Percentiles rank a stretch among this genome's conserved stretches.
Conservation (phyloP, 306 rosid genomes). For the Biancaea sappan region DNA sequence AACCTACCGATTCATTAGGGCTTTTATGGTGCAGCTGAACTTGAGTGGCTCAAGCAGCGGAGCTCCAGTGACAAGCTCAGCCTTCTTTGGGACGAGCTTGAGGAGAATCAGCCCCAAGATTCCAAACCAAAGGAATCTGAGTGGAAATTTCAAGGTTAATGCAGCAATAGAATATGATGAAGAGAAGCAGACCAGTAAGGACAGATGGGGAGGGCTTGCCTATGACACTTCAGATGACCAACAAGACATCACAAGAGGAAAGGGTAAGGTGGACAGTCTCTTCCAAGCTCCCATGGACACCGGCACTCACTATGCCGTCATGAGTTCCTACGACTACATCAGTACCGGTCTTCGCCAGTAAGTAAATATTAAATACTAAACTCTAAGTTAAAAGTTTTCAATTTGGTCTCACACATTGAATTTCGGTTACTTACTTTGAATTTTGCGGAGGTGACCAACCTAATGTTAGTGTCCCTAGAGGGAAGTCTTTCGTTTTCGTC, state of each 20-base stretch:
- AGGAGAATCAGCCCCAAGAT: constrained; percentile 40
- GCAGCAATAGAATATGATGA: constrained; percentile 51
- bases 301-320: constrained; percentile 81
- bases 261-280: constrained; percentile 78
- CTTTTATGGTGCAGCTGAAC: constrained; percentile 49
- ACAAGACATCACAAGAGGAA: constrained; percentile 86
- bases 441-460: too few relatives aligned
- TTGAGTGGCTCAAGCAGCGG: constrained; percentile 41
- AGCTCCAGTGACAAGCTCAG: constrained; percentile 40
- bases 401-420: too few relatives aligned
- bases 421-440: too few relatives aligned
- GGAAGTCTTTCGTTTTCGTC: not conserved
- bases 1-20: constrained; percentile 6
- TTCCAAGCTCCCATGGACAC: constrained; percentile 72
- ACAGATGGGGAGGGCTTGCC: constrained; percentile 82
- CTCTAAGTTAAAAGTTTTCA: too few relatives aligned
- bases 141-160: constrained; percentile 50
- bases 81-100: constrained; percentile 55
- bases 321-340: constrained; percentile 78
- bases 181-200: constrained; percentile 65
- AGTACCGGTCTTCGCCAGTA: constrained; percentile 80
- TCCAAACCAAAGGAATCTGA: constrained; percentile 30
- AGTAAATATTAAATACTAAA: too few relatives aligned
- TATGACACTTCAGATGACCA: constrained; percentile 85
- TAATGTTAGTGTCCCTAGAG: not conserved